Evolutionary conservation across 1,284 basidiomycete genomes (phyloP), one percentile per base, ranked within the genome.

Genomic region (Pseudozyma sp.): DNA sequence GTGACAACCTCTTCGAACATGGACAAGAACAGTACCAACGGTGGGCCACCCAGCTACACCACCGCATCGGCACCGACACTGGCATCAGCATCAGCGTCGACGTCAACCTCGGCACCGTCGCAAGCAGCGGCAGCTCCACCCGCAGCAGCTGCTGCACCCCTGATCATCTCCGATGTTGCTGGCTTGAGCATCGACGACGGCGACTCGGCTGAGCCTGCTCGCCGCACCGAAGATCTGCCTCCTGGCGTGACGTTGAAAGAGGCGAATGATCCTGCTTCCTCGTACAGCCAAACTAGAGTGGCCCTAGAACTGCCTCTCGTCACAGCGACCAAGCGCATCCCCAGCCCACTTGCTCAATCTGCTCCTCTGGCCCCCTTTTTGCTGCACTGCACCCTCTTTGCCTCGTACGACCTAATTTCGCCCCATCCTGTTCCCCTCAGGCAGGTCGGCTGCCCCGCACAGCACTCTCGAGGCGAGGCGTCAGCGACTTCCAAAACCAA

Each of bases 351-450:
- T 1, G 17, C 62, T 2, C 59, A 62, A 9, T 40, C 30, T 0
- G 54, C 47, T 2, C 66, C 71, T 5, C 35, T 74, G 5, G 62
- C 66, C 0, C 30, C 62, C 1, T 55, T 61, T 19, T 24, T 74
- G 56, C 55, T 75, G n/a, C 72, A 75, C 31, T 75, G 72, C 29
- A 75, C 68, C 4, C 40, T 75, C 7, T 75, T 64, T 24, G 72
- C 72, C 7, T 59, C 54, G 33, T 69, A 75, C 47, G 72, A 75
- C 7, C 4, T 52, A 34, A 17, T 43, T 16, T 31, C 50, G 13
- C 67, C 68, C 2, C 59, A 64, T 17, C 53, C 67, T 0, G 54
- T 56, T 0, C 59, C 72, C 0, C 61, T 75, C 13, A 56, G 55
- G 2, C 44, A 61, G 33, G 50, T 48, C 2, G 72, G 68, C n/a